A percentile compares a stretch with the other conserved stretches of the same genome.
These are phyloP conservation scores for Trematosphaeria pertusa DNA, from an alignment of 2,329 filamentous ascomycete genomes.

Conservation along the genomic window DNA sequence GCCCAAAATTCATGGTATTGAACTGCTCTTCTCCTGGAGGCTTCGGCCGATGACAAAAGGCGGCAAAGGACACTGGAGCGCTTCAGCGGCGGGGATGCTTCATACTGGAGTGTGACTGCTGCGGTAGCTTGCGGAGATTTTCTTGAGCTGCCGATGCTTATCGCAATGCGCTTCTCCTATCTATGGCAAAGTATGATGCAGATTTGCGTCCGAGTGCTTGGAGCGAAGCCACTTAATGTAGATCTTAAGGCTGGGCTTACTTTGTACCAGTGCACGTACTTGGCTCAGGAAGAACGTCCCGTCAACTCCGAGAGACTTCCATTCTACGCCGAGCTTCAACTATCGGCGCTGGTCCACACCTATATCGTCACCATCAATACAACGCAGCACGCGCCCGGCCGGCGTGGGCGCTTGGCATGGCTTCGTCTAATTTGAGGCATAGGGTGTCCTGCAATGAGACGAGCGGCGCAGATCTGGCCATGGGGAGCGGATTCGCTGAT, in stretches of 20 bases:
- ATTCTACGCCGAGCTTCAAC: constrained; percentile 18
- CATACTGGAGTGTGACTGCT: no score
- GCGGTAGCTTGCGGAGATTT: not conserved
- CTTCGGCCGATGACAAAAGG: no score
- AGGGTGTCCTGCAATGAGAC: constrained; percentile 13
- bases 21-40: no score
- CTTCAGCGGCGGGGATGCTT: no score
- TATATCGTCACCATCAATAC: constrained; percentile 20
- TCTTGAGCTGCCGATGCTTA: not conserved
- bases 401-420: constrained; percentile 5
- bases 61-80: no score
- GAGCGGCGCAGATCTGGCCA: constrained; percentile 3
- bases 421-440: constrained; percentile 18
- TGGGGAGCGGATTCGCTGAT: constrained; percentile 1
- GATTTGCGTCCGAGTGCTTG: constrained; percentile 25
- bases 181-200: constrained; percentile 13
- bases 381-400: constrained; percentile 13
- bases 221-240: constrained; percentile 30
- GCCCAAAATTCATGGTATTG: no score
- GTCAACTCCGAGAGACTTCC: constrained; percentile 39
- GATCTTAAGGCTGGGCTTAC: constrained; percentile 19
- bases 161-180: not conserved
- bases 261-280: constrained; percentile 20
- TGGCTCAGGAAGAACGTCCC: constrained; percentile 41
- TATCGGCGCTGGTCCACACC: constrained; percentile 16